These are phyloP conservation scores for Populus hybrid DNA, from an alignment of 441 rosid genomes.

Conservation along the genomic window DNA sequence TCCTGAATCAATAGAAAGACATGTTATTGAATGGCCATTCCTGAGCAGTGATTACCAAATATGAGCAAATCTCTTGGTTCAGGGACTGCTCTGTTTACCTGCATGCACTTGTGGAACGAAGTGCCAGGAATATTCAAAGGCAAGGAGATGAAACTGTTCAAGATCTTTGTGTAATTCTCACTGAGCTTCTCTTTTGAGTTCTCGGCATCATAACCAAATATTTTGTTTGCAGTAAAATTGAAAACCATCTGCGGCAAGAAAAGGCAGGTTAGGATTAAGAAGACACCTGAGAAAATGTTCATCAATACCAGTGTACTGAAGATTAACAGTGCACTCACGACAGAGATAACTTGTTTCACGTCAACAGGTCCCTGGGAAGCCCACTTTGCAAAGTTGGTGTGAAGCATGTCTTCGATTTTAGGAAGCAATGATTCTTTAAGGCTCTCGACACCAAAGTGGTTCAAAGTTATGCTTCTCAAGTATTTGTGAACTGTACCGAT, in stretches of 20 bases:
- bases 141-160: slow-evolving; percentile 22
- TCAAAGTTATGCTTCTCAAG: slow-evolving; percentile 8
- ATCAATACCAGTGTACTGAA: not conserved
- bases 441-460: slow-evolving; percentile 22
- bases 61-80: too few species aligned
- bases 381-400: slow-evolving; percentile 16
- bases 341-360: slow-evolving; percentile 16
- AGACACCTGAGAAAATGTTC: not conserved
- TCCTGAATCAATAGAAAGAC: slow-evolving; percentile 6
- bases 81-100: slow-evolving; percentile 14
- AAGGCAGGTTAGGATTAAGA: not conserved
- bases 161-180: not conserved
- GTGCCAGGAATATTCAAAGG: slow-evolving; percentile 40
- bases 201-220: slow-evolving; percentile 9
- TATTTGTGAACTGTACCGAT: slow-evolving; percentile 23
- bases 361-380: slow-evolving; percentile 18
- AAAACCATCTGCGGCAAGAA: slow-evolving; percentile 18
- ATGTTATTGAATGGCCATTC: too few species aligned
- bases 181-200: slow-evolving; percentile 8
- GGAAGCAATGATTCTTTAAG: slow-evolving; percentile 24
- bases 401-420: slow-evolving; percentile 17
- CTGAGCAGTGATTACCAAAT: too few species aligned
- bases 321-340: slow-evolving; percentile 3
- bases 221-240: slow-evolving; percentile 1
- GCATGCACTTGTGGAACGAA: slow-evolving; percentile 26